These are phyloP conservation scores for Talaromyces nanjingensis DNA, from an alignment of 495 filamentous ascomycete genomes.

Conservation along the genomic window DNA sequence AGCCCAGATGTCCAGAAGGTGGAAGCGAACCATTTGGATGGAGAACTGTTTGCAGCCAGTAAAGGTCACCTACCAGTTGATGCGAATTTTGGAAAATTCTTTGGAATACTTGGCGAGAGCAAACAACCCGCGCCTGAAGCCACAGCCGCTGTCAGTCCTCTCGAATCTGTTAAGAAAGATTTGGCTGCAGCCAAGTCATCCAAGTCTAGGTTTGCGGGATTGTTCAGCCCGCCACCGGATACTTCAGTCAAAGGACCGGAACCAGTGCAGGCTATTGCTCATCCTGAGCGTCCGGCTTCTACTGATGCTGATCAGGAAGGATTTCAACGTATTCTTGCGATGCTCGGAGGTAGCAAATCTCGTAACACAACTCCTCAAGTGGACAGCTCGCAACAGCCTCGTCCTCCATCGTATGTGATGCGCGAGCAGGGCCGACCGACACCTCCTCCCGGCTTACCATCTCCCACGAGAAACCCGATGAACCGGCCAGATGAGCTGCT, in stretches of 20 bases:
- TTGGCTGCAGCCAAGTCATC: constrained; percentile 20
- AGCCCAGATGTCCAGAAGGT: constrained; percentile 19
- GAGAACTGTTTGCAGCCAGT: constrained; percentile 29
- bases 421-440: constrained; percentile 22
- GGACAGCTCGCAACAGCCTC: constrained; percentile 22
- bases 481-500: constrained; percentile 25
- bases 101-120: constrained; percentile 56
- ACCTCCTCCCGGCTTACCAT: constrained; percentile 24
- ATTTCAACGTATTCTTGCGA: constrained; percentile 80
- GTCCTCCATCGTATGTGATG: constrained; percentile 22
- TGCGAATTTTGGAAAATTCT: constrained; percentile 70
- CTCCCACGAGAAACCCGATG: constrained; percentile 27
- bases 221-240: constrained; percentile 65
- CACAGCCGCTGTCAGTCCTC: constrained; percentile 16
- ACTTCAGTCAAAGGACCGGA: constrained; percentile 47
- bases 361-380: constrained; percentile 36
- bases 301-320: constrained; percentile 76
- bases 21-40: constrained; percentile 28
- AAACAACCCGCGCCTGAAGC: constrained; percentile 27
- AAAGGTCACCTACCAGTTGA: constrained; percentile 46
- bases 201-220: constrained; percentile 74
- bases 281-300: constrained; percentile 32
- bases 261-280: constrained; percentile 19
- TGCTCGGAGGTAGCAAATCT: constrained; percentile 53
- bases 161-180: constrained; percentile 25